Evolutionary conservation across 139 green algal genomes (phyloP).

Genomic region (Tetraselmis striata): DNA sequence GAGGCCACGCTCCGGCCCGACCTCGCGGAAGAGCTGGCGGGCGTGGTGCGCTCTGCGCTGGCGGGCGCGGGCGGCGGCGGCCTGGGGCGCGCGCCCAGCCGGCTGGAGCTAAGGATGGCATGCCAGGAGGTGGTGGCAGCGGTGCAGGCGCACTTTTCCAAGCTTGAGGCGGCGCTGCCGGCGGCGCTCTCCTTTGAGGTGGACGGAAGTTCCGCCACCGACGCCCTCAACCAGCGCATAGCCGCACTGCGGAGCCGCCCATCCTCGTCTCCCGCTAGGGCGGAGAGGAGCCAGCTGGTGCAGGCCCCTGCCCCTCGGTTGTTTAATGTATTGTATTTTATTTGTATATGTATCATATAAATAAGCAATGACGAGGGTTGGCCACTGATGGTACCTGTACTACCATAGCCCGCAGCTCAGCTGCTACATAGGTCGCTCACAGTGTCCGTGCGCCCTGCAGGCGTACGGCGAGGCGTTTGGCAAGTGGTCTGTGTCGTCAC

Average conservation of each 20-base stretch:
- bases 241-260: not conserved
- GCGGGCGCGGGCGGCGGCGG: too few species aligned
- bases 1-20: not conserved
- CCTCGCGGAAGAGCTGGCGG: not conserved
- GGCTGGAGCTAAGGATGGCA: not conserved
- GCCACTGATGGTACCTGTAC: too few species aligned
- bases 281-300: too few species aligned
- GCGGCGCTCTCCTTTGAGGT: not conserved
- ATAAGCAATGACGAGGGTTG: too few species aligned
- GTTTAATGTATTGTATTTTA: too few species aligned
- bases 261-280: not conserved
- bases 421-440: too few species aligned
- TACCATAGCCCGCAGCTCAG: too few species aligned
- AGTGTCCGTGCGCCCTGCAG: too few species aligned
- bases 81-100: not conserved
- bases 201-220: not conserved
- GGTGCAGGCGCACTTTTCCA: not conserved
- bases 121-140: not conserved
- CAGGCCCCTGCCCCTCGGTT: too few species aligned
- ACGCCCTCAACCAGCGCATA: not conserved
- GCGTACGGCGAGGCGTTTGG: not conserved
- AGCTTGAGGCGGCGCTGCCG: not conserved
- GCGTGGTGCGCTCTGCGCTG: not conserved
- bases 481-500: not conserved
- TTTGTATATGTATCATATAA: too few species aligned